Percentiles rank a stretch among this genome's conserved stretches.
Evolutionary conservation across 2,329 filamentous ascomycete species (phyloP).

Genomic region (Diaporthe ampelina): DNA sequence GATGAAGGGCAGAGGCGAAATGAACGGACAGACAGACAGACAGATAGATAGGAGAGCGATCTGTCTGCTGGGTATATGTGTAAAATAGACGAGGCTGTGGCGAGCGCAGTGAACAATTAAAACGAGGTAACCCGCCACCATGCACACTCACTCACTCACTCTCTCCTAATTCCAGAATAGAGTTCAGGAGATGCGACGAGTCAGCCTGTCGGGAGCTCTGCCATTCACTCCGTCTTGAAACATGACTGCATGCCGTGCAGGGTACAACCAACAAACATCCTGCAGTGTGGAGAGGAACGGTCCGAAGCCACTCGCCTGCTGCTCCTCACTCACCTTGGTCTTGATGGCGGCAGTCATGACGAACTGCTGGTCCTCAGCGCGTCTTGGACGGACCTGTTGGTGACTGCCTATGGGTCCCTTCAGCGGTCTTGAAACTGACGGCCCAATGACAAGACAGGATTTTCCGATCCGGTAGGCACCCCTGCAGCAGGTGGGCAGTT

Average conservation of each 20-base stretch:
- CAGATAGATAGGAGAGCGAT: not conserved
- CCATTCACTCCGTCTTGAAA: slow-evolving; percentile 25
- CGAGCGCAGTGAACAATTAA: not conserved
- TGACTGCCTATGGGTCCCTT: not conserved
- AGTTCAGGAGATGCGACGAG: slow-evolving; percentile 26
- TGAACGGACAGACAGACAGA: not conserved
- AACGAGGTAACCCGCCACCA: not conserved
- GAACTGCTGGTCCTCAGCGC: slow-evolving; percentile 15
- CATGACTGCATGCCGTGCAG: slow-evolving; percentile 11
- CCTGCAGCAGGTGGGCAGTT: slow-evolving; percentile 16
- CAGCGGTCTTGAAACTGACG: not conserved
- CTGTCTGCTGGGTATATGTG: not conserved
- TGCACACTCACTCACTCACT: not conserved
- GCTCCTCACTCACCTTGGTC: slow-evolving; percentile 20
- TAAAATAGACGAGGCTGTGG: slow-evolving; percentile 1
- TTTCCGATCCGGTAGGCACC: not conserved
- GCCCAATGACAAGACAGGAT: slow-evolving; percentile 6
- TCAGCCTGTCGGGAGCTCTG: slow-evolving; percentile 14
- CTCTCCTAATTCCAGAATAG: slow-evolving; percentile 23
- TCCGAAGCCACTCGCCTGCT: not conserved
- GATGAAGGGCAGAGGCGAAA: not conserved
- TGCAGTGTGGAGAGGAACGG: not conserved
- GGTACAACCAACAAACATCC: slow-evolving; percentile 2
- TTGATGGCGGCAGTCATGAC: slow-evolving; percentile 22
- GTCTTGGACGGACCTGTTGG: not conserved